Evolutionary conservation across 148 eudicot species (phyloP).

Genomic region (Simmondsia chinensis): DNA sequence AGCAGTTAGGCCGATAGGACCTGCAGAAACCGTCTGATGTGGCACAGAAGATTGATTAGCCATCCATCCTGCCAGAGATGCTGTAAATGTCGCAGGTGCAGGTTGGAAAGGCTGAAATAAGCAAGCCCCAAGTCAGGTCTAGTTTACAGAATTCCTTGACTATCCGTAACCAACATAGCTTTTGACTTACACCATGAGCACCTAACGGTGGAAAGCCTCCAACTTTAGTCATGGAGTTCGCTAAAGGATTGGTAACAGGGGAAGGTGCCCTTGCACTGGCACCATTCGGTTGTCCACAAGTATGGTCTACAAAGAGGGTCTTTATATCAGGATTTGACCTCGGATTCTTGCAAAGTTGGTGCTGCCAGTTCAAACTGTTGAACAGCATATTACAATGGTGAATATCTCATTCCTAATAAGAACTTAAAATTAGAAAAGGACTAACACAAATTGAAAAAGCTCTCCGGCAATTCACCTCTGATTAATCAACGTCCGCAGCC

Average conservation of each 20-base stretch:
- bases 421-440: not conserved
- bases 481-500: slow-evolving; percentile 25
- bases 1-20: slow-evolving; percentile 28
- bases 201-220: slow-evolving; percentile 40
- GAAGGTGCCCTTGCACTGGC: slow-evolving; percentile 32
- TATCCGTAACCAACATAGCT: not conserved
- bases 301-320: slow-evolving; percentile 47
- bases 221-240: slow-evolving; percentile 25
- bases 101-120: slow-evolving; percentile 38
- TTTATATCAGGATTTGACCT: slow-evolving; percentile 43
- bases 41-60: slow-evolving; percentile 37
- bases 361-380: slow-evolving; percentile 53
- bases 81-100: slow-evolving; percentile 24
- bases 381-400: not conserved
- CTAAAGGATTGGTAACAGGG: slow-evolving; percentile 24
- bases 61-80: slow-evolving; percentile 53
- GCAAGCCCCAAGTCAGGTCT: not conserved
- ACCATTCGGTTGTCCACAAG: slow-evolving; percentile 37
- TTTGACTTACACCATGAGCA: slow-evolving; percentile 48
- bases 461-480: slow-evolving; percentile 19
- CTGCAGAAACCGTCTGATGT: slow-evolving; percentile 34
- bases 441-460: not conserved
- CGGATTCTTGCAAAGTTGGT: slow-evolving; percentile 45
- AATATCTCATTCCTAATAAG: not conserved
- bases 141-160: not conserved